These are phyloP conservation scores for Sordariomycetes sp. DNA, from an alignment of 2,329 filamentous ascomycete species.

Conservation along the genomic window DNA sequence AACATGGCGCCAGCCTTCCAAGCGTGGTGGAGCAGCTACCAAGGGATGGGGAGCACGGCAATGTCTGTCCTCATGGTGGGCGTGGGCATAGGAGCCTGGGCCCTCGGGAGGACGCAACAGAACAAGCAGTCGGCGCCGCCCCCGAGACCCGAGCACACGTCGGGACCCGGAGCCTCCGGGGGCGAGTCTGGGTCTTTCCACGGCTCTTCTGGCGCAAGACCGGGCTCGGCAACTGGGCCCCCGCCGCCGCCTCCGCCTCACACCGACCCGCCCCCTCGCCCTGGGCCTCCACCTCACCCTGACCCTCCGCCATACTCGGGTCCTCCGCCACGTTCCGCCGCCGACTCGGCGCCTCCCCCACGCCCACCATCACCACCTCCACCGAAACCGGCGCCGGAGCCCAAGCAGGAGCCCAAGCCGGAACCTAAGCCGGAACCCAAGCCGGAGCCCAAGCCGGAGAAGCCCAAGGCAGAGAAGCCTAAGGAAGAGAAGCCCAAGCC, in stretches of 20 bases:
- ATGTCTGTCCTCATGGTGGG: slow-evolving; percentile 59
- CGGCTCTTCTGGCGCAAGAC: slow-evolving; percentile 14
- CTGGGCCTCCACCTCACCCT: slow-evolving; percentile 21
- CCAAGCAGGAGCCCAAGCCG: too few relatives aligned
- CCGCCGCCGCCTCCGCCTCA: slow-evolving; percentile 24
- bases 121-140: slow-evolving; percentile 9
- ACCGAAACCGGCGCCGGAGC: not conserved
- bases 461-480: slow-evolving; percentile 8
- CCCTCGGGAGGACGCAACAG: slow-evolving; percentile 26
- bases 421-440: too few relatives aligned
- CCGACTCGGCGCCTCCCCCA: slow-evolving; percentile 13
- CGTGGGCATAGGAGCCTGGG: slow-evolving; percentile 70
- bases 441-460: slow-evolving; percentile 10
- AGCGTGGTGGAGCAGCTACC: slow-evolving; percentile 58
- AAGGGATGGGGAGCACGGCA: slow-evolving; percentile 59
- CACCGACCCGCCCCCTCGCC: slow-evolving; percentile 11
- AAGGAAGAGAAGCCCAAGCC: too few relatives aligned
- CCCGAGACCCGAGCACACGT: slow-evolving; percentile 4
- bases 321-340: slow-evolving; percentile 21
- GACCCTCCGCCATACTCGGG: slow-evolving; percentile 5
- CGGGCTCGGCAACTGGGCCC: not conserved
- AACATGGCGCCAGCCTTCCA: slow-evolving; percentile 61
- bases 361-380: slow-evolving; percentile 5
- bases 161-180: slow-evolving; percentile 7
- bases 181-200: slow-evolving; percentile 16